A percentile compares a stretch with the other conserved stretches of the same genome.
Conservation (phyloP, 495 filamentous ascomycete species). For the Neurospora sp. region DNA sequence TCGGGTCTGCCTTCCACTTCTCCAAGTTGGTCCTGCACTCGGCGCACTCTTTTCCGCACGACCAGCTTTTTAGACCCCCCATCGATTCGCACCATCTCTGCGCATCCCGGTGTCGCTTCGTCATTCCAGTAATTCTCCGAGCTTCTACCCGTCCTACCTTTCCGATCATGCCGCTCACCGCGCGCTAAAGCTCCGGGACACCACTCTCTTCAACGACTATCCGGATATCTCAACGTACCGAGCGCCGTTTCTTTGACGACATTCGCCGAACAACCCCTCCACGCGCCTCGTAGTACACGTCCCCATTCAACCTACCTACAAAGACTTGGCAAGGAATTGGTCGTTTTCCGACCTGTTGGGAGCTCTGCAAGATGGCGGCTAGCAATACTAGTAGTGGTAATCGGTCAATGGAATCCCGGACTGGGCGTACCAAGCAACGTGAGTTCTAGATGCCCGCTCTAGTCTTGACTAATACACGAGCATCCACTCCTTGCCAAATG, state of each 20-base stretch:
- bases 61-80: neutral
- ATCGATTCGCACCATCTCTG: neutral
- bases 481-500: neutral
- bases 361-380: conserved; percentile 37
- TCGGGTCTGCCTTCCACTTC: neutral
- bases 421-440: conserved; percentile 70
- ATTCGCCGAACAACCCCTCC: neutral
- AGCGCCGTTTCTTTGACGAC: neutral
- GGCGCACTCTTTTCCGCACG: neutral
- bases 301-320: neutral
- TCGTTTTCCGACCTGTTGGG: neutral
- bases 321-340: neutral
- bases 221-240: neutral
- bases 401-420: conserved; percentile 68
- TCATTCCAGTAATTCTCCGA: neutral
- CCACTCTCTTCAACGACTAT: neutral
- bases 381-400: conserved; percentile 26
- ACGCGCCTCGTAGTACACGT: neutral
- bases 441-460: conserved; percentile 34
- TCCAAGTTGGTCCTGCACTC: neutral
- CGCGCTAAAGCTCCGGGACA: neutral
- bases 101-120: neutral
- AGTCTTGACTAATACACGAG: conserved; percentile 16
- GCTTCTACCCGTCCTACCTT: neutral
- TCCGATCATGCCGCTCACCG: neutral